Conservation (phyloP, 345 rosid species). For the Lagerstroemia speciosa region DNA sequence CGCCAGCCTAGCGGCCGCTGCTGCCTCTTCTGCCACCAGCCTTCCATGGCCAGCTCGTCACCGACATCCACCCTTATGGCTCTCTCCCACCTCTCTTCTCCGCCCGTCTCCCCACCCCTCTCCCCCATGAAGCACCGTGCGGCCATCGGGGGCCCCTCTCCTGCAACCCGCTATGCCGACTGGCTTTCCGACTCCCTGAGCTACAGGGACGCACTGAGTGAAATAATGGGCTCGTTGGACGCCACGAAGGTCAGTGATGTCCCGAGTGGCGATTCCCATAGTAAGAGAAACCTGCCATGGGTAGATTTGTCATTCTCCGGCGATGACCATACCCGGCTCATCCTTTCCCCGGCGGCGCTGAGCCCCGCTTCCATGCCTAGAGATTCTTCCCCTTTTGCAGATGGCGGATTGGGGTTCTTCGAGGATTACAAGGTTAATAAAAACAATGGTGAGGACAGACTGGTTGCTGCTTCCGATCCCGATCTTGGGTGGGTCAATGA, state of each 20-base stretch:
- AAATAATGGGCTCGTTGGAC: constrained; percentile 49
- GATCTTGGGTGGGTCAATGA: constrained; percentile 96
- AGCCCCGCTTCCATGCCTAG: constrained; percentile 14
- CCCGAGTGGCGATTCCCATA: constrained; percentile 7
- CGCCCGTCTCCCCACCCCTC: constrained; percentile 32
- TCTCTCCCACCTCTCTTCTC: constrained; percentile 40
- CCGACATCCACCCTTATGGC: constrained; percentile 71
- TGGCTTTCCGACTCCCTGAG: constrained; percentile 8
- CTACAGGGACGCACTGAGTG: constrained; percentile 47
- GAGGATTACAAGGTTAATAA: neutral
- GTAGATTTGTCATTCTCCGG: constrained; percentile 22
- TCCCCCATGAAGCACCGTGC: constrained; percentile 45
- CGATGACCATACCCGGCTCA: constrained; percentile 36
- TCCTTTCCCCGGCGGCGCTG: constrained; percentile 51
- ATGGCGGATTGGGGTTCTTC: constrained; percentile 6
- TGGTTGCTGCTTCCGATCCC: constrained; percentile 28
- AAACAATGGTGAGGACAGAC: neutral
- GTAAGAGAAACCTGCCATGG: constrained; percentile 26
- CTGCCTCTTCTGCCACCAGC: constrained; percentile 55
- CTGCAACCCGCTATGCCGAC: constrained; percentile 22
- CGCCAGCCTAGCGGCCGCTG: constrained; percentile 24
- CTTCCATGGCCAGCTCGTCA: constrained; percentile 31
- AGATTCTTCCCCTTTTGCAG: constrained; percentile 8
- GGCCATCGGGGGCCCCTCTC: constrained; percentile 21
- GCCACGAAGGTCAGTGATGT: constrained; percentile 38